These are phyloP conservation scores for Acer negundo DNA, from an alignment of 345 rosid genomes.

Conservation along the genomic window DNA sequence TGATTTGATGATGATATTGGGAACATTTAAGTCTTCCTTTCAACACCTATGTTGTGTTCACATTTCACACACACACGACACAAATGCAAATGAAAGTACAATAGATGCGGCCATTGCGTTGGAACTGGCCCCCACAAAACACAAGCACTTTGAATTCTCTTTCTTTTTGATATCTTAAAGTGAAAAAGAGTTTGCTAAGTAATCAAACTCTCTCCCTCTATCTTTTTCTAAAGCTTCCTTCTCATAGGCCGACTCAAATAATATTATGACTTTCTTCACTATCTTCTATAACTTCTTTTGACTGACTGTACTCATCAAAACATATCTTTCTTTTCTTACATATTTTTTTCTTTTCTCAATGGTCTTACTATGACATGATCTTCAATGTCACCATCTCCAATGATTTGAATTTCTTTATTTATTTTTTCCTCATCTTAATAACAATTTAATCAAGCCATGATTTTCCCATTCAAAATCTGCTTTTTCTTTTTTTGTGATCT, in stretches of 20 bases:
- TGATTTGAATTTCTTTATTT: background rate
- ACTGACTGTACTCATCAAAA: conserved; percentile 33
- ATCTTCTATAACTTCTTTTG: conserved; percentile 49
- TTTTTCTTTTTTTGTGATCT: background rate
- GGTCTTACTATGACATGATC: conserved; percentile 1
- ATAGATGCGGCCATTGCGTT: conserved; percentile 20
- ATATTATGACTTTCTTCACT: conserved; percentile 29
- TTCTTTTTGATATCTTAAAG: conserved; percentile 45
- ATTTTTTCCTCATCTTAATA: background rate
- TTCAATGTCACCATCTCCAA: conserved; percentile 24
- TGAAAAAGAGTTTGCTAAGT: conserved; percentile 31
- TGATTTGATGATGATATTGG: background rate
- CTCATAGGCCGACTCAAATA: conserved; percentile 27
- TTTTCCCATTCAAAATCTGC: conserved; percentile 9
- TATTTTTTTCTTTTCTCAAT: conserved; percentile 25
- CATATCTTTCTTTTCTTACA: conserved; percentile 20
- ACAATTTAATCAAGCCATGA: background rate
- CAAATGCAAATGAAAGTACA: conserved; percentile 19
- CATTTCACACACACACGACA: background rate
- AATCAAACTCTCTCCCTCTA: conserved; percentile 14
- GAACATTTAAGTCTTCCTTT: background rate
- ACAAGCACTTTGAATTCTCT: conserved; percentile 37
- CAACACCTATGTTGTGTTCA: conserved; percentile 14
- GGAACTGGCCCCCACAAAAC: conserved; percentile 33
- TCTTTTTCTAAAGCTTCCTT: conserved; percentile 39